Evolutionary conservation across 2,329 filamentous ascomycete genomes (phyloP), one percentile per base, ranked within the genome.

Genomic region (Nemania sp.): DNA sequence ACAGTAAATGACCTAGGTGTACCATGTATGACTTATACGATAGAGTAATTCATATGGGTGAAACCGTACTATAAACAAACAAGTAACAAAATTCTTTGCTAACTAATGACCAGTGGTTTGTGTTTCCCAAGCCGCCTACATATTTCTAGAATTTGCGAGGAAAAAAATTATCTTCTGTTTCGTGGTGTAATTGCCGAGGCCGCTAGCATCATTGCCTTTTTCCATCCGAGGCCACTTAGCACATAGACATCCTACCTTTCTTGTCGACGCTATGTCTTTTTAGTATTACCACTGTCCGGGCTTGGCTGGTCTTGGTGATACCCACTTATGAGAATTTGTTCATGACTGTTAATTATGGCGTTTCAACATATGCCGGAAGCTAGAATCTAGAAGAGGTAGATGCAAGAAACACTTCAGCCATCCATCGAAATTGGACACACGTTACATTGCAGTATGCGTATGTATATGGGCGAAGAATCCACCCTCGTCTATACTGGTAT

Each of bases 381-480:
- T 37, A 26, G 20, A 31, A 31, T 4, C 28, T 31, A 14, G 11
- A 14, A 12, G 9, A 4, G n/a, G n/a, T 9, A 31, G 26, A 17
- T 37, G 17, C 44, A 31, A 37, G 39, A 42, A 48, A 42, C 42
- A 40, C 31, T 26, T 43, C 40, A 43, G 28, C 24, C 53, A 43
- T 49, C 49, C 56, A 42, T 50, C 42, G 15, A 51, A 26, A 52
- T 36, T 54, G 42, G 42, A 54, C 46, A 43, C 33, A 54, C 42
- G 57, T 56, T 59, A 53, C 56, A 56, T 57, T 42, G 44, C 44
- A 37, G 41, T 20, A 47, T 53, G 49, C 52, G 51, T 57, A 43
- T 52, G 52, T 49, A 51, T 44, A 37, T 52, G 52, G 51, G 17
- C 43, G 33, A 52, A 40, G 39, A 52, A 43, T 30, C 46, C 51